A percentile compares a stretch with the other conserved stretches of the same genome.
These are phyloP conservation scores for Paratinospora sagittata DNA, from an alignment of 164 flowering plant genomes.

Conservation along the genomic window DNA sequence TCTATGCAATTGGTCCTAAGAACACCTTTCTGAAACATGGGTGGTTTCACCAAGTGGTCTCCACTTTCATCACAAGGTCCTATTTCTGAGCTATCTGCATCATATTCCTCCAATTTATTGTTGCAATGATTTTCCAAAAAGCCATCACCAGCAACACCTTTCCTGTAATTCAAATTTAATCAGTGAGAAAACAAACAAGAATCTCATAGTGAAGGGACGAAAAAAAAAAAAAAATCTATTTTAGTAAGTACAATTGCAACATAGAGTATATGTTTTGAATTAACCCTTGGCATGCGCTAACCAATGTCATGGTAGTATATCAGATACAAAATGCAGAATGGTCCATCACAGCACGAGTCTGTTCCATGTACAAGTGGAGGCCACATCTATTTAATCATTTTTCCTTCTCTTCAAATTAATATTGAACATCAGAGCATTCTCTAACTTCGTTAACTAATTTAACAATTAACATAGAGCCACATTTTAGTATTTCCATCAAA, in stretches of 20 bases:
- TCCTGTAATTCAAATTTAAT: constrained; percentile 28
- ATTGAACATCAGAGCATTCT: background rate
- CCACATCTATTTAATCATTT: background rate
- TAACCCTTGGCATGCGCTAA: background rate
- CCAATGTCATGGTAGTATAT: background rate
- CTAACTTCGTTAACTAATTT: background rate
- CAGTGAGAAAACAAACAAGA: background rate
- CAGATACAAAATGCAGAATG: background rate
- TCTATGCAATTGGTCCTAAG: constrained; percentile 96
- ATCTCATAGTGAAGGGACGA: background rate
- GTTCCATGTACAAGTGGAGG: background rate
- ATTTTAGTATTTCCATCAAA: no score
- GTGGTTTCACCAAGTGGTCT: constrained; percentile 30
- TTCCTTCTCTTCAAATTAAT: background rate
- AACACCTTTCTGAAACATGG: constrained; percentile 69
- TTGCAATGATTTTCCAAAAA: constrained; percentile 13
- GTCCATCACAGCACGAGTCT: no score
- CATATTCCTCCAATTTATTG: constrained; percentile 17
- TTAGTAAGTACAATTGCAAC: background rate
- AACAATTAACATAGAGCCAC: background rate
- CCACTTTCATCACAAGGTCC: constrained; percentile 23
- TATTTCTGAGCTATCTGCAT: constrained; percentile 25
- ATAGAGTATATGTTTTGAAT: background rate
- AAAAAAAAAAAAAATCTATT: background rate
- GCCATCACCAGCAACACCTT: constrained; percentile 18